Evolutionary conservation across 169 alveolate species (phyloP), one percentile per base, ranked within the genome.

Genomic region (Babesia divergens): DNA sequence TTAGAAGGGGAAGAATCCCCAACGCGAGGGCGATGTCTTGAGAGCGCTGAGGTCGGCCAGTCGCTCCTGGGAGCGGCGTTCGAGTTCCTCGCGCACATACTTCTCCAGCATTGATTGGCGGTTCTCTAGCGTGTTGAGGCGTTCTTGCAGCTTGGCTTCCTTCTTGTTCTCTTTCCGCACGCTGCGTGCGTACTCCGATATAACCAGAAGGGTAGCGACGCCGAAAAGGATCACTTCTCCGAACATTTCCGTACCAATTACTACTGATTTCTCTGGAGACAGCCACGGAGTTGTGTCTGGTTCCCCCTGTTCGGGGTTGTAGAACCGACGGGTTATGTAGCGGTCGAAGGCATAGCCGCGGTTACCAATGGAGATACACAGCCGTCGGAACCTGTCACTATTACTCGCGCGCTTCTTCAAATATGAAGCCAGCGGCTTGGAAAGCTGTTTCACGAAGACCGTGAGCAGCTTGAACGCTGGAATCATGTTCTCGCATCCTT

Each of bases 341-440:
- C 89, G 82, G 44, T 88, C 93, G 55, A 88, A 88, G 54, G 87
- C 86, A 51, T 82, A 88, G 56, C 87, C 70, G 35, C 75, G 74
- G 47, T 88, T 88, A 2, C 93, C 93, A 35, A 86, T 76, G 50
- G 74, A 79, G 14, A 88, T 82, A 47, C 93, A 88, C 37, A 88
- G 49, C 28, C 75, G 71, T 56, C 87, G 76, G 72, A 88, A 88
- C 53, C 86, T 66, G 51, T 83, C 89, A 64, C 71, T 88, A 18
- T 65, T 71, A 37, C 80, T 74, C 5, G 93, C 93, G 46, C 84
- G 71, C 38, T 80, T 83, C 76, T 88, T 88, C 29, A 88, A 74
- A 59, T 84, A 88, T 22, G 84, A 77, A 2, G 91, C 89, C 65
- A 83, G 50, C 26, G 93, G 93, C 68, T 88, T 88, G 50, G 91